Evolutionary conservation across 768 basidiomycete genomes (phyloP), one percentile per base, ranked within the genome.

Genomic region (Tylopilus vinaceipallidus): DNA sequence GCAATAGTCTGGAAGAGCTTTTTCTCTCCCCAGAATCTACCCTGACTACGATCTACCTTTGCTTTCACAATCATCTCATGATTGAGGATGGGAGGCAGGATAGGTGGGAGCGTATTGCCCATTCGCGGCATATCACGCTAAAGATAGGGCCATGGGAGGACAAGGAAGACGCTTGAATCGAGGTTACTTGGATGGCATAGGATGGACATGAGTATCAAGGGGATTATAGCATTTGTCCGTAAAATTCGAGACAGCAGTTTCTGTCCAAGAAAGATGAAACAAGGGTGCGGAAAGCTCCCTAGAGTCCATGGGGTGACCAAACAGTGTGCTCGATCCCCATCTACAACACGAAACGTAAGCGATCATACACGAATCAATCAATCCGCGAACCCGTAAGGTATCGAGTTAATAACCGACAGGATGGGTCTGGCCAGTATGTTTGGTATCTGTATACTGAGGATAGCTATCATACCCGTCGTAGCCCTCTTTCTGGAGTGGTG

Each of bases 401-500:
- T 46, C 46, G n/a, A 17, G 6, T 60, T 52, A 63, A 46, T 54
- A 77, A 72, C 72, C 67, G 79, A 76, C 77, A 55, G 77, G 73
- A 66, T 77, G 79, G 51, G 71, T 55, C n/a, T 23, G 50, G 49
- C 24, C 58, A 41, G 50, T 60, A 52, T 69, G 50, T 45, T 73
- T 69, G 14, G 59, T 58, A 46, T 68, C 60, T 32, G 55, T 47
- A 45, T 61, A 61, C 47, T 65, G 49, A 60, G 38, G 61, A 32
- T 69, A 58, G 36, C 40, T 35, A 36, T 54, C 50, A 34, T 61
- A 58, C 12, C 49, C 50, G 45, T 67, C 69, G 38, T 74, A 71
- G 5, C 64, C 62, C 59, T 80, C 78, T 43, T 70, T 72, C 48
- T 77, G 78, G 32, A 73, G 64, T 14, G 80, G 79, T 52, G 76